Conservation (phyloP, 2,329 filamentous ascomycete genomes). For the Teratosphaeria zuluensis region DNA sequence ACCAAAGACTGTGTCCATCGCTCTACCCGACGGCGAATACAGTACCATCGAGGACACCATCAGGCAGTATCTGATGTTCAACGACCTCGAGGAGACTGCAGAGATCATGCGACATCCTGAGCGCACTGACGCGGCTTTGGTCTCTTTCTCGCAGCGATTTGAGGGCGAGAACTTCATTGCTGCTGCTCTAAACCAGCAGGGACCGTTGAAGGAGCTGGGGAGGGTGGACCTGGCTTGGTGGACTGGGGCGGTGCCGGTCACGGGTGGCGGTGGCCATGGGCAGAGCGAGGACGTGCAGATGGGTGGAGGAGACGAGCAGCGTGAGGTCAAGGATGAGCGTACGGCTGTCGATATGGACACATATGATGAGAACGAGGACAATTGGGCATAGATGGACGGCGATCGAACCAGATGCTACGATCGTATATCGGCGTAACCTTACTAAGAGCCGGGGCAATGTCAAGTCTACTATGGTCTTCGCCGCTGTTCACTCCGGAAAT, state of each 20-base stretch:
- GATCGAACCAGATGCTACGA: too few species aligned
- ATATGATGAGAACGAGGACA: conserved; percentile 5
- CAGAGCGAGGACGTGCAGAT: background rate
- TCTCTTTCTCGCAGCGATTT: conserved; percentile 37
- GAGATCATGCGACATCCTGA: conserved; percentile 30
- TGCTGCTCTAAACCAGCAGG: conserved; percentile 7
- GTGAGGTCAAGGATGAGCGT: background rate
- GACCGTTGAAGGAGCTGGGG: conserved; percentile 36
- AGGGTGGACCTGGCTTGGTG: conserved; percentile 58
- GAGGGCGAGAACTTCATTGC: conserved; percentile 52
- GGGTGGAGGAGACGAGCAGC: background rate
- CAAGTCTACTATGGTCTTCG: too few species aligned
- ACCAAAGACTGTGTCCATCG: conserved; percentile 56
- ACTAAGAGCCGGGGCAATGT: too few species aligned
- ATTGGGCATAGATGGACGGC: background rate
- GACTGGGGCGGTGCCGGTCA: background rate
- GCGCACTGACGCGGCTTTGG: conserved; percentile 28
- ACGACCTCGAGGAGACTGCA: conserved; percentile 26
- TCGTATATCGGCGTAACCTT: too few species aligned
- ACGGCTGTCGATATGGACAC: conserved; percentile 3
- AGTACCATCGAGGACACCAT: conserved; percentile 58
- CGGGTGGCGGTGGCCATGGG: background rate
- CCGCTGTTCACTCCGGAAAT: too few species aligned
- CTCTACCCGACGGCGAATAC: conserved; percentile 47
- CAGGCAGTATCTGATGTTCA: conserved; percentile 52